phyloP scores from a whole-genome alignment of 2,329 filamentous ascomycete genomes.

The Pseudohalonectria lignicola region DNA sequence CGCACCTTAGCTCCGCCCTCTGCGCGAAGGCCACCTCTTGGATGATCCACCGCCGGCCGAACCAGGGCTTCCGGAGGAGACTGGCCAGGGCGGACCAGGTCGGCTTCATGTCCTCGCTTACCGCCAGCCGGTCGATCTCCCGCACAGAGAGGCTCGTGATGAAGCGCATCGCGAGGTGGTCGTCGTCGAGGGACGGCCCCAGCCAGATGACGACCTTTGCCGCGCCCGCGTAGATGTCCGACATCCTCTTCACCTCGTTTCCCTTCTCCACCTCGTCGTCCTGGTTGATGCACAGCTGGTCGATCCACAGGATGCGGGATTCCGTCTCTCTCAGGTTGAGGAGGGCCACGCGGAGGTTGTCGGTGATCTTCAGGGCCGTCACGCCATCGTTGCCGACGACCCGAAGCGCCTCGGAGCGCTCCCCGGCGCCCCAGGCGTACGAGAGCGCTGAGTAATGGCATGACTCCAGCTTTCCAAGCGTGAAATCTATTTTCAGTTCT shows the following conservation, averaged over 20 bases:
- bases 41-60: slow-evolving; percentile 5
- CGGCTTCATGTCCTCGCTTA: too few species aligned
- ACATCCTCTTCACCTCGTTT: slow-evolving; percentile 12
- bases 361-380: too few species aligned
- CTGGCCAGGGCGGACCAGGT: too few species aligned
- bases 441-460: too few species aligned
- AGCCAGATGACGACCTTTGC: slow-evolving; percentile 1
- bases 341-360: too few species aligned
- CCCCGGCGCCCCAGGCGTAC: too few species aligned
- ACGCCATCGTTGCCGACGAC: too few species aligned
- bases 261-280: slow-evolving; percentile 4
- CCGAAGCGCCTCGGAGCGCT: too few species aligned
- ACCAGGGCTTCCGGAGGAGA: not conserved
- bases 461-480: too few species aligned
- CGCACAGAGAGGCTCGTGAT: not conserved
- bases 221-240: slow-evolving; percentile 11
- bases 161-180: not conserved
- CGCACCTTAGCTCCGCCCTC: too few species aligned
- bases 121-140: not conserved
- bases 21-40: slow-evolving; percentile 4
- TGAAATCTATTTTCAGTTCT: too few species aligned
- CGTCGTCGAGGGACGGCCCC: not conserved
- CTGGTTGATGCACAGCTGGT: slow-evolving; percentile 8
- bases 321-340: too few species aligned
- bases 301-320: slow-evolving; percentile 6